Evolutionary conservation across 176 grass and related monocot species (phyloP).

Genomic region (Bonia amplexicaulis): DNA sequence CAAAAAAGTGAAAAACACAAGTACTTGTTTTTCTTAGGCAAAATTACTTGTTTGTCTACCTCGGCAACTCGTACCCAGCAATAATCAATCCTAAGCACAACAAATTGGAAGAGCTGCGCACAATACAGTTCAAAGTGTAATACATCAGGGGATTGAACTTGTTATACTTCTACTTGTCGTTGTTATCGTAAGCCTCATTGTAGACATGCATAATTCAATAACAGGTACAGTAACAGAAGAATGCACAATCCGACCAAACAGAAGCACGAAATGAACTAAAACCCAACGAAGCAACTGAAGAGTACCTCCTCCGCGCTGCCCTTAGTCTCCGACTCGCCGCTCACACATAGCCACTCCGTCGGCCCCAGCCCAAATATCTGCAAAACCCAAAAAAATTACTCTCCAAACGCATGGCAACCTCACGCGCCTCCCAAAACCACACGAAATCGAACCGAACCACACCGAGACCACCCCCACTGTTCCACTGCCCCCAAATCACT

Average conservation of each 20-base stretch:
- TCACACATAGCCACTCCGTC: conserved; percentile 69
- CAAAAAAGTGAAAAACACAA: neutral
- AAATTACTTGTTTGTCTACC: neutral
- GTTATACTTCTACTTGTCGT: neutral
- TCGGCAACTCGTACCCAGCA: neutral
- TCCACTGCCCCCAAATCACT: conserved; percentile 15
- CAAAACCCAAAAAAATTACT: conserved; percentile 16
- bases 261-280: conserved; percentile 8
- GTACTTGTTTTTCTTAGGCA: neutral
- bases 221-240: neutral
- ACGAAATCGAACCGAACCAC: neutral
- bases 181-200: neutral
- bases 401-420: neutral
- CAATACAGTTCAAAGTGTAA: neutral
- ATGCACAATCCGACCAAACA: neutral
- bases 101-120: neutral
- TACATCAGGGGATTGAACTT: neutral
- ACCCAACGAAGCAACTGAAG: neutral
- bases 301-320: conserved; percentile 58
- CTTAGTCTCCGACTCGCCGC: conserved; percentile 47
- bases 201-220: neutral
- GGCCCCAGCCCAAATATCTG: conserved; percentile 72
- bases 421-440: neutral
- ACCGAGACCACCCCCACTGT: neutral
- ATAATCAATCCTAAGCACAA: neutral